Conservation (phyloP, 2,329 filamentous ascomycete genomes). For the Nothophaeocryptopus gaeumannii region DNA sequence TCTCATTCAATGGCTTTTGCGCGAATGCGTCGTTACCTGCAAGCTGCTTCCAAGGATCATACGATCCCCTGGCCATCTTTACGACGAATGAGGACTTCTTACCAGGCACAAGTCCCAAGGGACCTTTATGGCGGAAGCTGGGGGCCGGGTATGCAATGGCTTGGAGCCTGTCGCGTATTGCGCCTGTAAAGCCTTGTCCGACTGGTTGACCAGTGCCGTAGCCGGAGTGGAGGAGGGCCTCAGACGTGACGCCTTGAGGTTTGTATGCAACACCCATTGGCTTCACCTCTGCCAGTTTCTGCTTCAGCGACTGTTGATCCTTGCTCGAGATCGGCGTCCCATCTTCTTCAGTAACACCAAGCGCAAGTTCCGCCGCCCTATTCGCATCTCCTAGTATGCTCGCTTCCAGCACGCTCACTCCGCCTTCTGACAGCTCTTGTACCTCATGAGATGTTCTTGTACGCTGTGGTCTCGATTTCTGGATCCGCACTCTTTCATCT, state of each 20-base stretch:
- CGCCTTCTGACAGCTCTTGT: conserved; percentile 15
- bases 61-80: background rate
- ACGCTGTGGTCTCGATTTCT: conserved; percentile 13
- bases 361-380: background rate
- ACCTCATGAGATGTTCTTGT: conserved; percentile 4
- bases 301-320: too few relatives aligned
- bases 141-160: conserved; percentile 16
- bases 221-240: conserved; percentile 21
- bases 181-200: conserved; percentile 22
- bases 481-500: conserved; percentile 12
- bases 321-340: background rate
- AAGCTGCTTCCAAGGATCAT: background rate
- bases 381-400: background rate
- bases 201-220: conserved; percentile 25
- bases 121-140: background rate
- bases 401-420: conserved; percentile 13
- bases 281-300: conserved; percentile 1
- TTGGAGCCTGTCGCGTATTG: conserved; percentile 26
- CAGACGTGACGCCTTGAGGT: conserved; percentile 2
- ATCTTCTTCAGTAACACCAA: background rate
- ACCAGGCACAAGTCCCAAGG: conserved; percentile 21
- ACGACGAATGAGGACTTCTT: conserved; percentile 10
- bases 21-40: conserved; percentile 13
- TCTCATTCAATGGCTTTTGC: conserved; percentile 21
- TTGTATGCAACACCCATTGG: conserved; percentile 5